Conservation (phyloP, 2,329 filamentous ascomycete genomes). For the Chrysoporthe austroafricana region DNA sequence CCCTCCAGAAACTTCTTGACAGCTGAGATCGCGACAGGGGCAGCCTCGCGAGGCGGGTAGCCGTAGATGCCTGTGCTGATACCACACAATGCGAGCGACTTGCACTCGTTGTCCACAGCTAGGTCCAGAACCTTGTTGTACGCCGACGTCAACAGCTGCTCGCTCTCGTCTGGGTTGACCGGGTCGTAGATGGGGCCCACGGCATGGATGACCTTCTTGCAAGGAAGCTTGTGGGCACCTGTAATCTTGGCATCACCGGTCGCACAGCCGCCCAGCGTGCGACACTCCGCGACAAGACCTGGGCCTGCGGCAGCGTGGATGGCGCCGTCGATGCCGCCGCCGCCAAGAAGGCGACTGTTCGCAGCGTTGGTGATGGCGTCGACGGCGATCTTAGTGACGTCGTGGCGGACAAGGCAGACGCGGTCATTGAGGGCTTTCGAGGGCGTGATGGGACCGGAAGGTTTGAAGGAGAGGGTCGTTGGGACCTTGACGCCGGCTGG, state of each 20-base stretch:
- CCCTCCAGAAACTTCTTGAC: conserved; percentile 60
- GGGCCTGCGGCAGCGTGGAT: conserved; percentile 84
- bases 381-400: conserved; percentile 79
- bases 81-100: conserved; percentile 78
- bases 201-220: conserved; percentile 81
- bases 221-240: conserved; percentile 73
- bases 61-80: conserved; percentile 91
- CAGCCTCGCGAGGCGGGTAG: conserved; percentile 77
- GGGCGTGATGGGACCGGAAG: conserved; percentile 33
- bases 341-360: conserved; percentile 76
- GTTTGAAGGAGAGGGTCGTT: conserved; percentile 32
- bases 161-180: conserved; percentile 43
- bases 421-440: conserved; percentile 68
- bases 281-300: conserved; percentile 70
- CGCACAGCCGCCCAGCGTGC: conserved; percentile 69
- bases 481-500: conserved; percentile 27
- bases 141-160: conserved; percentile 59
- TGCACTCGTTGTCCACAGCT: conserved; percentile 68
- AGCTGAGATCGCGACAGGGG: conserved; percentile 67
- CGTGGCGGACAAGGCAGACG: conserved; percentile 71
- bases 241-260: conserved; percentile 88
- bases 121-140: conserved; percentile 74
- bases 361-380: conserved; percentile 94
- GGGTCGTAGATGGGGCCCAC: conserved; percentile 79
- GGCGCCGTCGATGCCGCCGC: conserved; percentile 87